These are phyloP conservation scores for Lyophyllum shimeji DNA, from an alignment of 768 basidiomycete species.

Conservation along the genomic window DNA sequence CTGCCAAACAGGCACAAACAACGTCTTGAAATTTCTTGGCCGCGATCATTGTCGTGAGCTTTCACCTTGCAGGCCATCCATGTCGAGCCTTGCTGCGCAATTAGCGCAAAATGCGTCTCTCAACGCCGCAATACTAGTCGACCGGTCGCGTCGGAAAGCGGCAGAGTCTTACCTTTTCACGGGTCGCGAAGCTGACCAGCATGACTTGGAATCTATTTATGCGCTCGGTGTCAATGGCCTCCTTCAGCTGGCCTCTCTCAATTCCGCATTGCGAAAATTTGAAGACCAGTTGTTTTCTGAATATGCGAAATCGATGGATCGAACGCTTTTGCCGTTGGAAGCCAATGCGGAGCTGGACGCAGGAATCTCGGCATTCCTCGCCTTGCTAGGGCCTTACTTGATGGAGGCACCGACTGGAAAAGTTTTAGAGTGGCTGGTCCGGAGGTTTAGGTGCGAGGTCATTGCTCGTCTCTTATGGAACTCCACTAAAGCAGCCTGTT, in stretches of 20 bases:
- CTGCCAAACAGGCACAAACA: constrained; percentile 1
- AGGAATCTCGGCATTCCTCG: constrained; percentile 60
- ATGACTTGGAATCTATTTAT: constrained; percentile 86
- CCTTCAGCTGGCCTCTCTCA: constrained; percentile 63
- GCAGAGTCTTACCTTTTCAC: constrained; percentile 88
- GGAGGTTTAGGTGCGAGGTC: constrained; percentile 76
- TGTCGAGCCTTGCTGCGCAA: constrained; percentile 82
- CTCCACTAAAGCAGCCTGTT: constrained; percentile 4
- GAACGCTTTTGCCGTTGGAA: constrained; percentile 70
- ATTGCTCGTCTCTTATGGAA: neutral
- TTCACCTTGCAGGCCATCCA: constrained; percentile 17
- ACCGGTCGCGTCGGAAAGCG: constrained; percentile 59
- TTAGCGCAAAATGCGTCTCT: constrained; percentile 77
- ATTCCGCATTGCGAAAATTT: constrained; percentile 54
- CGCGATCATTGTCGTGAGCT: neutral
- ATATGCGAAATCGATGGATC: constrained; percentile 68
- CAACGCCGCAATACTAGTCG: constrained; percentile 71
- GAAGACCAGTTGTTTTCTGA: constrained; percentile 82
- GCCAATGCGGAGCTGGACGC: constrained; percentile 63
- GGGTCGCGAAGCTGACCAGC: constrained; percentile 74
- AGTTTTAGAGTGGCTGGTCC: constrained; percentile 92
- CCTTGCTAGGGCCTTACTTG: constrained; percentile 76
- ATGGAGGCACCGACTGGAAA: constrained; percentile 80
- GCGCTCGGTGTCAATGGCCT: constrained; percentile 81
- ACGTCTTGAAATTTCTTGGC: constrained; percentile 10